Evolutionary conservation across 257 asterid genomes (phyloP).

Genomic region (Solanum microdontum): DNA sequence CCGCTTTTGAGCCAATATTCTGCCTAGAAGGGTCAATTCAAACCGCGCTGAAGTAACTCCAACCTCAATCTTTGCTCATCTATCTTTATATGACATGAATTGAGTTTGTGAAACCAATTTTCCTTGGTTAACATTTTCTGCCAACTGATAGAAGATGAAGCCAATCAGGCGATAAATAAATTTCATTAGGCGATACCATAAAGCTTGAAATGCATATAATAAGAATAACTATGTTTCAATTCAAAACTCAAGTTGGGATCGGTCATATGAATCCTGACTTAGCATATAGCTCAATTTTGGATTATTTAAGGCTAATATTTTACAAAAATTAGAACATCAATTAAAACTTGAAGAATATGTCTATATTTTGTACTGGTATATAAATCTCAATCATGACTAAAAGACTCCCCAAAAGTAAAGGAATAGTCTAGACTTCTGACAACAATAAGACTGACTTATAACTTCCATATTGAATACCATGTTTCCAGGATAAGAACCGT

Average conservation of each 20-base stretch:
- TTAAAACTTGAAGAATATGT: neutral
- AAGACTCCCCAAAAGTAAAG: neutral
- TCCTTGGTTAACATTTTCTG: constrained; percentile 74
- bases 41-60: no score
- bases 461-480: no score
- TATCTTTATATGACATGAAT: no score
- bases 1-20: no score
- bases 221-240: no score
- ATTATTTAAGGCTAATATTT: neutral
- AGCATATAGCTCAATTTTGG: neutral
- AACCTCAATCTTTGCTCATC: no score
- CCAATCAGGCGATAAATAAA: neutral
- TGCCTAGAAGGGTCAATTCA: no score
- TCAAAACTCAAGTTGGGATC: neutral
- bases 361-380: neutral
- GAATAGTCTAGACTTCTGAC: neutral
- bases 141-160: constrained; percentile 36
- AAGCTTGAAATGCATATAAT: no score
- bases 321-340: neutral
- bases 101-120: constrained; percentile 60
- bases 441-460: no score
- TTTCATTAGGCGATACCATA: neutral
- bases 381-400: neutral
- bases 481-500: no score
- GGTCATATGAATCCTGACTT: neutral